Conservation (phyloP, 225 moss, liverwort and hornwort genomes). For the Sphagnum tenellum region DNA sequence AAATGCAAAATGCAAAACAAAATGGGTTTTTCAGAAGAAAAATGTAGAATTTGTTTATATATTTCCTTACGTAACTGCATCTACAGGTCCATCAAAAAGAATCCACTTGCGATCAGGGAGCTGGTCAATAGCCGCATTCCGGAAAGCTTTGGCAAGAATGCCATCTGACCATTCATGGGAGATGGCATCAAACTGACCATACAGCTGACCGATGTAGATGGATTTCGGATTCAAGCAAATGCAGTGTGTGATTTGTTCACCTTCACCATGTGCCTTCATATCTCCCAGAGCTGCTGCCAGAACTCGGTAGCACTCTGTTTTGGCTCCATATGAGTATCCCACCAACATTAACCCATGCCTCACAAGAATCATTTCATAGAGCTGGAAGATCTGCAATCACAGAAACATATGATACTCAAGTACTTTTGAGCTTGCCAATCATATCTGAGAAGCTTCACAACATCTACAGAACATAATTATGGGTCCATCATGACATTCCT, state of each 20-base stretch:
- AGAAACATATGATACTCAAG: too few species aligned
- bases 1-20: too few species aligned
- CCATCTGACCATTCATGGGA: slow-evolving; percentile 75
- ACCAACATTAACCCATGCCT: slow-evolving; percentile 73
- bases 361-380: slow-evolving; percentile 73
- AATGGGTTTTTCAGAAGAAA: not conserved
- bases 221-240: slow-evolving; percentile 60
- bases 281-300: slow-evolving; percentile 52
- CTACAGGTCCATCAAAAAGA: slow-evolving; percentile 65
- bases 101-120: slow-evolving; percentile 64
- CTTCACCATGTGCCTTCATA: slow-evolving; percentile 50
- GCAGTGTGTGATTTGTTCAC: slow-evolving; percentile 42
- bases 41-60: not conserved
- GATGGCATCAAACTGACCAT: slow-evolving; percentile 61
- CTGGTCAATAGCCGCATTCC: slow-evolving; percentile 50
- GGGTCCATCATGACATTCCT: too few species aligned
- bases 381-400: slow-evolving; percentile 39
- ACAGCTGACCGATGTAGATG: slow-evolving; percentile 63
- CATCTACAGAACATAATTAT: too few species aligned
- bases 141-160: slow-evolving; percentile 58
- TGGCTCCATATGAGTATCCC: slow-evolving; percentile 65
- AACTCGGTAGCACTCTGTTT: slow-evolving; percentile 53
- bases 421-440: too few species aligned
- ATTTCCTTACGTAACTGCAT: slow-evolving; percentile 25
- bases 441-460: too few species aligned